Conservation (phyloP, 805 yeast species). For the Kuraishia floccosa region DNA sequence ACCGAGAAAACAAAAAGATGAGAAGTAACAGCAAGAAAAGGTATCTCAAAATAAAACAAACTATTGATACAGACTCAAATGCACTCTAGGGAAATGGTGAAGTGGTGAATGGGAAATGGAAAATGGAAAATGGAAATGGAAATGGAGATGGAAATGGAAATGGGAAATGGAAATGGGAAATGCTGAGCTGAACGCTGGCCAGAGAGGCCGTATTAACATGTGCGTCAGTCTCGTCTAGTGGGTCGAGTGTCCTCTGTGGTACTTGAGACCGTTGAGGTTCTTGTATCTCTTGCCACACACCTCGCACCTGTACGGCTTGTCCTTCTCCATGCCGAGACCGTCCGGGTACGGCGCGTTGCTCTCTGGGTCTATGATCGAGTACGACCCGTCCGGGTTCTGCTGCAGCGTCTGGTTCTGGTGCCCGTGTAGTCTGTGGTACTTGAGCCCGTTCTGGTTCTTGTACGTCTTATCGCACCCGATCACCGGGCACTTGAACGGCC, state of each 20-base stretch:
- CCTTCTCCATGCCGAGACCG: constrained; percentile 92
- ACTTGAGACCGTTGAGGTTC: constrained; percentile 90
- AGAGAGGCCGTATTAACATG: too few relatives aligned
- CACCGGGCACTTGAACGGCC: constrained; percentile 96
- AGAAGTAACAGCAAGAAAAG: too few relatives aligned
- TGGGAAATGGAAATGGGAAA: too few relatives aligned
- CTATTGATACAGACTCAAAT: too few relatives aligned
- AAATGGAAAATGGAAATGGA: too few relatives aligned
- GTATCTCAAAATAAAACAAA: too few relatives aligned
- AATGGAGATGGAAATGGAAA: too few relatives aligned
- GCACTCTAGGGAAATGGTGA: too few relatives aligned
- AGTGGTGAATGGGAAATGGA: too few relatives aligned
- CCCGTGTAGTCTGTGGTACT: constrained; percentile 92
- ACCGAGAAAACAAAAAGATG: too few relatives aligned
- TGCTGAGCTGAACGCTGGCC: too few relatives aligned
- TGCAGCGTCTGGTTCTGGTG: constrained; percentile 92
- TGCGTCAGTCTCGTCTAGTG: constrained; percentile 41
- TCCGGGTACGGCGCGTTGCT: constrained; percentile 83
- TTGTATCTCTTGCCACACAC: constrained; percentile 97
- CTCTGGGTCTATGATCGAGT: constrained; percentile 86
- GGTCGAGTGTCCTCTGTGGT: constrained; percentile 97
- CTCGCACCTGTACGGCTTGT: constrained; percentile 96
- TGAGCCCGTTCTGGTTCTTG: constrained; percentile 94
- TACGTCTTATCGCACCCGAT: constrained; percentile 97
- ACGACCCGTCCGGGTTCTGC: constrained; percentile 88